Base-by-base conservation (phyloP, 129 eudicot species). In the Dittrichia graveolens region DNA sequence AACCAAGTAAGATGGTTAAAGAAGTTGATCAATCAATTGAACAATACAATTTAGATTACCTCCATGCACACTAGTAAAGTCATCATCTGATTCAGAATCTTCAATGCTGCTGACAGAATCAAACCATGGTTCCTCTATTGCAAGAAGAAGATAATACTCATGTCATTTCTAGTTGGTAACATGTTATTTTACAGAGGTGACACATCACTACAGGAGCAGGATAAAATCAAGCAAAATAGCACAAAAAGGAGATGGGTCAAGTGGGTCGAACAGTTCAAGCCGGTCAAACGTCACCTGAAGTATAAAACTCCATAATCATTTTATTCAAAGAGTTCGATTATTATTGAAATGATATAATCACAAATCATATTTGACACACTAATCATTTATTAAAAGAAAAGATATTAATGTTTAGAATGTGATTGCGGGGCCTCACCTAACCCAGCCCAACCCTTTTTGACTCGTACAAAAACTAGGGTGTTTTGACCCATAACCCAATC, bases 81-180 rank as follows among this genome's bases (percentile, higher is more conserved):
- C 97, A 42, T 94, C 98, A 78, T 94, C 97, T 6, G 91, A 80
- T 48, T 81, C 91, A n/a, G 93, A 85, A 35, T 81, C 95, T 61
- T 81, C 76, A 62, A 90, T 70, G 79, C 90, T 90, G 73, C 82
- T 71, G 71, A 78, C 71, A 7, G 98, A 72, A 76, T 93, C 98
- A 83, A 90, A 90, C 95, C 95, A 94, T 83, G 95, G 86, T 12
- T 90, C 99, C 56, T 94, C 99, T 46, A 56, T 92, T 87, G 87
- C 80, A 85, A 69, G 63, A 15, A 42, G 7, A 69, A 44, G 42
- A 49, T 6, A 13, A 66, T 19, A 50, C 34, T 11, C n/a, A 40
- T 47, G 71, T 50, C 37, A 74, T 19, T 18, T 74, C 50, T n/a
- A 34, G 50, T 60, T 13, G 67, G 39, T 41, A 41, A 74, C 34